Base-by-base conservation (phyloP, 768 basidiomycete species). In the Suillus clintonianus region DNA sequence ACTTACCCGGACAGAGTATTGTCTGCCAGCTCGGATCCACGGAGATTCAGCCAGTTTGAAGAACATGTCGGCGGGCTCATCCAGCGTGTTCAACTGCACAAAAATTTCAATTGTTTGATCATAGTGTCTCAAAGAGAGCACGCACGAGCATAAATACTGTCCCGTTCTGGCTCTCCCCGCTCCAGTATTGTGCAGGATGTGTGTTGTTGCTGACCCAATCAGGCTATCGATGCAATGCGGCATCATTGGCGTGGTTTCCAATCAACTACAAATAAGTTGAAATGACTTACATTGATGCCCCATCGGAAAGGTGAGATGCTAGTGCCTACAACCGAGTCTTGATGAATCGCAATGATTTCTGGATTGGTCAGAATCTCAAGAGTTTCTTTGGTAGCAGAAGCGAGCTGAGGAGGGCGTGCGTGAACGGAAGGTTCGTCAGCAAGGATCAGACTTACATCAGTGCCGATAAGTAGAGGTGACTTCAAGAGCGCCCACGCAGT, bases 401-500 rank as follows among this genome's bases (percentile, higher is more conserved):
- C 81, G 45, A 90, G 74, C 86, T 87, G 59, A 11, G 11, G 27
- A 57, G 11, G 11, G 27, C 7, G 27, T 30, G 5, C 10, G 17
- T 41, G 56, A 57, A 39, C 17, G 24, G 17, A 41, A 6, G 10
- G 27, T 27, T 41, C 24, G 24, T 59, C 41, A 15, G 14, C 17
- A 42, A n/a, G 64, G 19, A 36, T 63, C 15, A 64, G 42, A 71
- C 83, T 15, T 63, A 87, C 86, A 58, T 85, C 76, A 6, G 88
- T 85, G 59, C 88, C 83, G 62, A 89, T 85, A 58, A 89, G 76
- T 15, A 90, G 79, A 3, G 89, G 89, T 0, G 86, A 86, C 69
- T 89, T 90, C 84, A 89, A 83, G 36, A 90, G 73, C 41, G 87
- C 87, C 89, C 89, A 90, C 0, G 86, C 87, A 0, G 88, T 89